Base-by-base conservation (phyloP, 345 rosid genomes). In the Kernera saxatilis region DNA sequence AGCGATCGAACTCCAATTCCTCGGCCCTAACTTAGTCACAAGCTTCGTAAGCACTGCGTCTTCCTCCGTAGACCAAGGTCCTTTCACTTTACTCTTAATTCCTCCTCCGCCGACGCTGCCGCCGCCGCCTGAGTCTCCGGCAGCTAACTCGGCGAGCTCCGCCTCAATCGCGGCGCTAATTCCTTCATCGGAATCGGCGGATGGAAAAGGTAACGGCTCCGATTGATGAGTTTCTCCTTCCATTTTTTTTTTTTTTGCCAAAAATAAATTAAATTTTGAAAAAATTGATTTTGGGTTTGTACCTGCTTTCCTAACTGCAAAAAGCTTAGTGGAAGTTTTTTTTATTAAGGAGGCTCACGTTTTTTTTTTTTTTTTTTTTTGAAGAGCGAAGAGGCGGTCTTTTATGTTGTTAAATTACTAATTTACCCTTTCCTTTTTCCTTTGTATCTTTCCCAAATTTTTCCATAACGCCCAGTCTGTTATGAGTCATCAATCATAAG, bases 1-100 rank as follows among this genome's bases (percentile, higher is more conserved):
- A 6, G 91, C 91, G 76, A 90, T 90, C 87, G 84, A 71, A 54
- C 96, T 86, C 96, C 96, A 90, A 70, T 90, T 87, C 82, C 93
- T 84, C 4, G 93, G 84, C 30, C 93, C 91, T 33, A 87, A 82
- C 81, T 83, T 86, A 43, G 21, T 73, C 23, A 90, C 93, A 36
- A 90, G 73, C 37, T 83, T 75, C 43, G 81, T 83, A 27, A 90
- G 72, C 21, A 86, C 88, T 0, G 74, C 85, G 55, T 90, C 96
- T 64, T 90, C 91, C 84, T 86, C 93, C 78, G 88, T 88, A 43
- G 89, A 87, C 96, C 96, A 87, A 0, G 96, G 89, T 15, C 93
- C 89, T 56, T 82, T 87, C 79, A 89, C 91, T 82, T 77, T 90
- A 52, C 85, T 75, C 63, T 64, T 80, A 2, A 72, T 3, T 23